Conservation (phyloP, 2,329 filamentous ascomycete species). For the Aotearoamyces nothofagi region DNA sequence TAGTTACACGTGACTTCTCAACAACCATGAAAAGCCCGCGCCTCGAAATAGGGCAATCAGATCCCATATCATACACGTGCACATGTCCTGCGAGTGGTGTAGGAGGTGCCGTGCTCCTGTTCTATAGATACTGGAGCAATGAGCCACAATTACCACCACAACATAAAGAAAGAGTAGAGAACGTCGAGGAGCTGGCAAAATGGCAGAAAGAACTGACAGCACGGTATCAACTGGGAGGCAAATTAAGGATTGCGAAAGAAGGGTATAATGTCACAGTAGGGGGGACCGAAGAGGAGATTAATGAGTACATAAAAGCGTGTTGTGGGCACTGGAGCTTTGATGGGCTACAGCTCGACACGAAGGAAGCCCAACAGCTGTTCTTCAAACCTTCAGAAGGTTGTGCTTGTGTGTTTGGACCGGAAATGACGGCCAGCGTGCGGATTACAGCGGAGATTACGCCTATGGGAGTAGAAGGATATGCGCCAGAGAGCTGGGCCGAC, state of each 20-base stretch:
- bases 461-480: conserved; percentile 18
- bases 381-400: conserved; percentile 11
- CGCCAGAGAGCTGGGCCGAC: conserved; percentile 13
- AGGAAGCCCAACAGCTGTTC: conserved; percentile 1
- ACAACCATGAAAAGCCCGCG: conserved; percentile 5
- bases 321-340: conserved; percentile 17
- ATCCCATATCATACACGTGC: conserved; percentile 18
- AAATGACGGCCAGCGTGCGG: conserved; percentile 9
- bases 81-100: conserved; percentile 11
- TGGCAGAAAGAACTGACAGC: conserved; percentile 12
- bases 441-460: conserved; percentile 18
- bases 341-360: conserved; percentile 9
- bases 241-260: conserved; percentile 17
- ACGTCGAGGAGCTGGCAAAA: conserved; percentile 7
- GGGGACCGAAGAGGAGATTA: conserved; percentile 10
- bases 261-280: conserved; percentile 20
- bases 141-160: conserved; percentile 9
- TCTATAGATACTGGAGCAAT: conserved; percentile 19
- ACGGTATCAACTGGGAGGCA: conserved; percentile 12
- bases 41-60: conserved; percentile 10
- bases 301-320: conserved; percentile 14
- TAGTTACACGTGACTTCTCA: too few species aligned
- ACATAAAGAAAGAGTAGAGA: conserved; percentile 3
- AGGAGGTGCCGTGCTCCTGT: conserved; percentile 16
- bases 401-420: conserved; percentile 16